Evolutionary conservation across 1,284 basidiomycete genomes (phyloP).

Genomic region (Papiliotrema nemorosa): DNA sequence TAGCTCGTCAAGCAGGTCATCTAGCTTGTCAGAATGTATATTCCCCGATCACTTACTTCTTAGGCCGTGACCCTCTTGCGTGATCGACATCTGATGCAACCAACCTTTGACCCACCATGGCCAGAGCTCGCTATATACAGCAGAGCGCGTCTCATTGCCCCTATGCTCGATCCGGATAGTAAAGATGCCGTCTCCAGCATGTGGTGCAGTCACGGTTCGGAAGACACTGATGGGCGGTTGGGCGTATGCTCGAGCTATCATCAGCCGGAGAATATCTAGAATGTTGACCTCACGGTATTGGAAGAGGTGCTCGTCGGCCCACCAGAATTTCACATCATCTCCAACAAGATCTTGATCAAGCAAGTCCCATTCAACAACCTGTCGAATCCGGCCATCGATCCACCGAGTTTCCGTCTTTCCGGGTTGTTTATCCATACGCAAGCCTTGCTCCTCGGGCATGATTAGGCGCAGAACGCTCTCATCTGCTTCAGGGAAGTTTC

Average conservation of each 20-base stretch:
- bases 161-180: constrained; percentile 68
- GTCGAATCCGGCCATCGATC: constrained; percentile 31
- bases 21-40: constrained; percentile 42
- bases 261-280: background rate
- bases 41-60: constrained; percentile 13
- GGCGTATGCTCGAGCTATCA: constrained; percentile 43
- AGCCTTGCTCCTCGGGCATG: constrained; percentile 13
- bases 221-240: constrained; percentile 60
- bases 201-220: constrained; percentile 69
- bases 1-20: constrained; percentile 60
- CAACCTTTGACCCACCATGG: constrained; percentile 90
- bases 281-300: constrained; percentile 43
- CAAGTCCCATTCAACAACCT: constrained; percentile 37
- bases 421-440: constrained; percentile 12
- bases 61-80: constrained; percentile 26
- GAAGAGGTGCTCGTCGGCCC: constrained; percentile 50
- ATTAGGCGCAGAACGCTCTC: constrained; percentile 46
- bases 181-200: constrained; percentile 72
- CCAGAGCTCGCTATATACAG: constrained; percentile 83
- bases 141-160: constrained; percentile 53
- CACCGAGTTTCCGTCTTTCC: constrained; percentile 10
- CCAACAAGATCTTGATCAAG: constrained; percentile 13
- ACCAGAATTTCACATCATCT: constrained; percentile 40
- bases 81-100: constrained; percentile 69
- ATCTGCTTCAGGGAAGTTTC: constrained; percentile 57